Conservation (phyloP, 441 rosid genomes). For the Daphne laureola region DNA sequence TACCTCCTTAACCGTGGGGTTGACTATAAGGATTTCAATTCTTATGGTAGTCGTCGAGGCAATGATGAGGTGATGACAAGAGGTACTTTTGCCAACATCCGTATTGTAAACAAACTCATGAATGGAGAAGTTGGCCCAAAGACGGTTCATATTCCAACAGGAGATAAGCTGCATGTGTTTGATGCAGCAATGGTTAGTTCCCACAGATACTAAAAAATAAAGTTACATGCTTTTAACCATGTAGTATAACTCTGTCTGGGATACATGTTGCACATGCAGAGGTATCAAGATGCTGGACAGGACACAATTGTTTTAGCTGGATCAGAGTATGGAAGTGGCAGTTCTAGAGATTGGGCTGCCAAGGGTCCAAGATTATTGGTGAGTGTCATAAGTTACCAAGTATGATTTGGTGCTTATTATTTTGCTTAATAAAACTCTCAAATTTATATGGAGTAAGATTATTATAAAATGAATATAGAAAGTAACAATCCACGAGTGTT, state of each 20-base stretch:
- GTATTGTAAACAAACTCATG: constrained; percentile 47
- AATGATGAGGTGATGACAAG: constrained; percentile 57
- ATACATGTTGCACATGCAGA: constrained; percentile 22
- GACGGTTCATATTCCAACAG: constrained; percentile 49
- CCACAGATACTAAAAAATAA: neutral
- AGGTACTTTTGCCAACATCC: constrained; percentile 55
- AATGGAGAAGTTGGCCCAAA: constrained; percentile 58
- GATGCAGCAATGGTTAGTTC: constrained; percentile 55
- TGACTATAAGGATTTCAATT: constrained; percentile 38
- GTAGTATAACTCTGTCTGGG: neutral
- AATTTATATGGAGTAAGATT: neutral
- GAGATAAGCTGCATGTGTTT: constrained; percentile 51
- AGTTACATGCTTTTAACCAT: neutral
- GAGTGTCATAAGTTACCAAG: neutral
- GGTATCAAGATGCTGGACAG: constrained; percentile 43
- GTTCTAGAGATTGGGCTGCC: constrained; percentile 68
- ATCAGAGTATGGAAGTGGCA: constrained; percentile 63
- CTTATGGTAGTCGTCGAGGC: constrained; percentile 60
- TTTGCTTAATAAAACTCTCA: neutral
- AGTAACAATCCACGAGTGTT: no score
- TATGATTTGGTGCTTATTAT: neutral
- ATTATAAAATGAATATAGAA: no score
- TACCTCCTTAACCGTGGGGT: constrained; percentile 46
- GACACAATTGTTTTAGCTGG: constrained; percentile 53
- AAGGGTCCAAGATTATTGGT: constrained; percentile 63